Evolutionary conservation across 306 rosid genomes (phyloP), one percentile per base, ranked within the genome.

Genomic region (Abrus precatorius): DNA sequence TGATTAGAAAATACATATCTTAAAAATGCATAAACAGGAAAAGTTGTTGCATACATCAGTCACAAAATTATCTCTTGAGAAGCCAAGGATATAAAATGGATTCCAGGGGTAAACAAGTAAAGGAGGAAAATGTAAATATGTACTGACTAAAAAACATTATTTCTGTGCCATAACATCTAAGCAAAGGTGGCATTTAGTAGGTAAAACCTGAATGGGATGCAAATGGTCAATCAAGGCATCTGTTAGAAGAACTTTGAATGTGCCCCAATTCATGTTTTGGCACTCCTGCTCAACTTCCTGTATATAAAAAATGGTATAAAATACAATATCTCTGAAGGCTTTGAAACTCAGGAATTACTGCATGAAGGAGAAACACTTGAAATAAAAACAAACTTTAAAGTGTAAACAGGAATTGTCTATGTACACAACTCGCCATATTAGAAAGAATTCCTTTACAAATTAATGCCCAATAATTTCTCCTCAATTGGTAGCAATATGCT

Each of bases 241-340:
- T 29, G 93, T 74, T 61, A 95, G 82, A 61, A 91, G 88, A 79
- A 76, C 11, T 80, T 95, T 95, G 87, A 95, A 95, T 14, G 91
- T 60, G 69, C 99, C 99, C 99, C 99, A 93, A 84, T 80, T 95
- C 99, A 93, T 90, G 76, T 82, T 88, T 81, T 82, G 86, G 79
- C 98, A 93, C 82, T 93, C 99, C 78, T 73, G 84, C 52, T 57
- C 83, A 78, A 93, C 91, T 85, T 93, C 99, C 99, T 95, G 95
- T 28, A 80, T 63, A 41, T 33, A 83, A 71, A 83, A 54, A 45
- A 73, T 28, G 47, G 81, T 64, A 34, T 33, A 52, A 34, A 12
- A 28, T 59, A 36, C 45, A 53, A 41, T 82, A 83, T 69, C 54
- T 29, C 40, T 76, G 48, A 61, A 59, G 27, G 43, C 38, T 54